These are phyloP conservation scores for Rhodotorula taiwanensis DNA, from an alignment of 768 basidiomycete species.

Conservation along the genomic window DNA sequence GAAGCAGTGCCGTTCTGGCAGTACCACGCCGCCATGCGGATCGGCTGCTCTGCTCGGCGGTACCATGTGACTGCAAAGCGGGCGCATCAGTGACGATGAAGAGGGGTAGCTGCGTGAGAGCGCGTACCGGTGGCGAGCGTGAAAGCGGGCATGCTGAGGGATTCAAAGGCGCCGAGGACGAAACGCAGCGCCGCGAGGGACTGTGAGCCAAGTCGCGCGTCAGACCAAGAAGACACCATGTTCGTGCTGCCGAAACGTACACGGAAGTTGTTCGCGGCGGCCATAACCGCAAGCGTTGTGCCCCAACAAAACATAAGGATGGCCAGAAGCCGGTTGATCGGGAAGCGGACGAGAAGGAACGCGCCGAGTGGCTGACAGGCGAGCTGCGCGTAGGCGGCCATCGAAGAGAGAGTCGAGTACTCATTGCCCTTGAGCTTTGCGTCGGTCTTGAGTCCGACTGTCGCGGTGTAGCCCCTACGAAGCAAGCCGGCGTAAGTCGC, in stretches of 20 bases:
- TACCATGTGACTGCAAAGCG: conserved; percentile 40
- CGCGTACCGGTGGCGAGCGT: conserved; percentile 45
- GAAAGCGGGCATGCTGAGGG: conserved; percentile 45
- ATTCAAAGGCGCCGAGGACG: conserved; percentile 46
- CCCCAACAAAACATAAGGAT: conserved; percentile 19
- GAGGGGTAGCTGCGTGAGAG: too few relatives aligned
- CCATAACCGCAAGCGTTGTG: neutral
- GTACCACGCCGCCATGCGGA: conserved; percentile 35
- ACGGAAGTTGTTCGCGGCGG: neutral
- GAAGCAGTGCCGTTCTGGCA: conserved; percentile 22
- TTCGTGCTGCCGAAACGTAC: neutral
- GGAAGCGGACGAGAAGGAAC: conserved; percentile 30
- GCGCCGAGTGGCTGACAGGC: conserved; percentile 29
- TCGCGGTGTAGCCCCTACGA: too few relatives aligned
- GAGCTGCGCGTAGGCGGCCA: conserved; percentile 34
- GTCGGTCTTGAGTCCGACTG: conserved; percentile 38
- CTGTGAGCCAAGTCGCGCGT: neutral
- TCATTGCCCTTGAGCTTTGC: conserved; percentile 34
- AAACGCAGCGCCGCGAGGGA: conserved; percentile 43
- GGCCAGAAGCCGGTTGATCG: conserved; percentile 17
- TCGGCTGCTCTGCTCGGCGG: conserved; percentile 40
- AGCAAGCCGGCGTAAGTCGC: neutral
- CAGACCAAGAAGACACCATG: neutral
- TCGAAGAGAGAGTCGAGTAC: conserved; percentile 37
- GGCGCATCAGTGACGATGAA: too few relatives aligned